Conservation (phyloP, 176 grass and related monocot genomes). For the Rhynchospora breviuscula region DNA sequence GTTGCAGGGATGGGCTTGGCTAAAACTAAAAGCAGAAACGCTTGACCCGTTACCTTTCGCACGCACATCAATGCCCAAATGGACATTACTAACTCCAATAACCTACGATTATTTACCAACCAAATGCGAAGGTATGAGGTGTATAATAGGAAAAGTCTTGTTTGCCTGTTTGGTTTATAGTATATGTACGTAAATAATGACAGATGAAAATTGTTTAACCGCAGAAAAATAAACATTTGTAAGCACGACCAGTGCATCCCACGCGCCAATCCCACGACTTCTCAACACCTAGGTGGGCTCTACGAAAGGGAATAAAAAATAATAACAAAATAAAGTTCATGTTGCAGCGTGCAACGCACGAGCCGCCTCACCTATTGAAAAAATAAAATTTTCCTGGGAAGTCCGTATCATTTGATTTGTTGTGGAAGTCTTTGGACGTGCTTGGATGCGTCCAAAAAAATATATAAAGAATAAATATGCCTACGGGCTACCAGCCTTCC, state of each 20-base stretch:
- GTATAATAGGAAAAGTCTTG: neutral
- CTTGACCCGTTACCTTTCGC: neutral
- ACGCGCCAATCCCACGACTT: neutral
- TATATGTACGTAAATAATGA: neutral
- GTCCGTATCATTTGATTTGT: too few relatives aligned
- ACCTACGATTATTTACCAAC: neutral
- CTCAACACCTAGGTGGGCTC: neutral
- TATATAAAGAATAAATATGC: too few relatives aligned
- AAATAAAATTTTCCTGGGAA: too few relatives aligned
- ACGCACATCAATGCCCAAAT: neutral
- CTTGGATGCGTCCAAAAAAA: too few relatives aligned
- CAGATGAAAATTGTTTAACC: neutral
- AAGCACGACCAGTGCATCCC: neutral
- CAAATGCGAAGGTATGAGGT: neutral
- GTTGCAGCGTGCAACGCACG: neutral
- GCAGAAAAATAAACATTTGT: neutral
- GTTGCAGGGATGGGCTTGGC: neutral
- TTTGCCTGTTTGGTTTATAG: neutral
- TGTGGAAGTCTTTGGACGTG: too few relatives aligned
- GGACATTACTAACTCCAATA: neutral
- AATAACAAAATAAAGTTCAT: neutral
- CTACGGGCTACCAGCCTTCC: too few relatives aligned
- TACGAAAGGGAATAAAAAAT: neutral
- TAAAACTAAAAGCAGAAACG: constrained; percentile 1
- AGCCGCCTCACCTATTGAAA: too few relatives aligned